Percentiles rank a stretch among this genome's conserved stretches.
These are phyloP conservation scores for Dictyostelium discoideum DNA, from an alignment of 78 protist species.

Conservation along the genomic window dicty_2.7 NC_007091.3:1296001-1296500, in stretches of 20 bases:
- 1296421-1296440: slow-evolving; percentile 80
- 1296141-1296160: no score
- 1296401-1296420: slow-evolving; percentile 84
- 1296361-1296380: slow-evolving; percentile 65
- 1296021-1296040: no score
- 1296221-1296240: not conserved
- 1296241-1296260: not conserved
- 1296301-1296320: slow-evolving; percentile 94
- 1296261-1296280: not conserved
- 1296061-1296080: no score
- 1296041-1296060: no score
- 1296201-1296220: not conserved
- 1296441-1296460: slow-evolving; percentile 88
- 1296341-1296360: slow-evolving; percentile 97
- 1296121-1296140: no score
- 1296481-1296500: slow-evolving; percentile 97
- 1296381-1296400: slow-evolving; percentile 96
- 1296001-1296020: no score
- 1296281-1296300: slow-evolving; percentile 61
- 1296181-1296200: no score
- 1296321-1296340: slow-evolving; percentile 99
- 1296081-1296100: no score
- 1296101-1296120: no score
- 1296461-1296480: slow-evolving; percentile 95
- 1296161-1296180: no score